Conservation (phyloP, 495 filamentous ascomycete species). For the Massariosphaeria phaeospora region DNA sequence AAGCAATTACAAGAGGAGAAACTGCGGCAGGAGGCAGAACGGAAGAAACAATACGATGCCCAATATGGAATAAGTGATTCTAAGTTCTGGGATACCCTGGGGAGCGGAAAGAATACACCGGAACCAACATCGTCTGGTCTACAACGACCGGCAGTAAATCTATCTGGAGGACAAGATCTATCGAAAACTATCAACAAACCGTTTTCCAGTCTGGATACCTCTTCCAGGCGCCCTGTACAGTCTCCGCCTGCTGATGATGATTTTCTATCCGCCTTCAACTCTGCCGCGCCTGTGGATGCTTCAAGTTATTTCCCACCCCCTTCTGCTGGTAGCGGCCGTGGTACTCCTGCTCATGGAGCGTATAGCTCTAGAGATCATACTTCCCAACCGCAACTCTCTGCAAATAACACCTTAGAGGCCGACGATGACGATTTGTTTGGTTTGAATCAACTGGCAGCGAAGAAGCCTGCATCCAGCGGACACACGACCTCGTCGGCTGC, state of each 20-base stretch:
- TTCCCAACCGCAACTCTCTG: constrained; percentile 7
- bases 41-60: constrained; percentile 59
- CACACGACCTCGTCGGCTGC: constrained; percentile 35
- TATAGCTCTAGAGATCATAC: constrained; percentile 14
- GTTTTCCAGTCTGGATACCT: constrained; percentile 34
- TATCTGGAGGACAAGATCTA: constrained; percentile 22
- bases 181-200: constrained; percentile 40
- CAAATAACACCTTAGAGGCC: constrained; percentile 12
- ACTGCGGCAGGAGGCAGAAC: constrained; percentile 67
- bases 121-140: constrained; percentile 14
- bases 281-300: constrained; percentile 55
- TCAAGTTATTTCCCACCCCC: constrained; percentile 58
- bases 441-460: constrained; percentile 56
- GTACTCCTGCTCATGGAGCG: constrained; percentile 15
- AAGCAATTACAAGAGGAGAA: constrained; percentile 73
- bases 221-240: constrained; percentile 23
- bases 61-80: constrained; percentile 63
- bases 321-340: constrained; percentile 30
- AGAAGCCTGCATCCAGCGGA: constrained; percentile 45
- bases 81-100: constrained; percentile 69
- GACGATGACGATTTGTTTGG: constrained; percentile 84
- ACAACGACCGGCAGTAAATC: constrained; percentile 5
- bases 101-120: constrained; percentile 46
- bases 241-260: constrained; percentile 49
- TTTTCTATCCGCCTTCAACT: constrained; percentile 59